A percentile compares a stretch with the other conserved stretches of the same genome.
Conservation (phyloP, 257 asterid genomes). For the Solanum dulcamara region DNA sequence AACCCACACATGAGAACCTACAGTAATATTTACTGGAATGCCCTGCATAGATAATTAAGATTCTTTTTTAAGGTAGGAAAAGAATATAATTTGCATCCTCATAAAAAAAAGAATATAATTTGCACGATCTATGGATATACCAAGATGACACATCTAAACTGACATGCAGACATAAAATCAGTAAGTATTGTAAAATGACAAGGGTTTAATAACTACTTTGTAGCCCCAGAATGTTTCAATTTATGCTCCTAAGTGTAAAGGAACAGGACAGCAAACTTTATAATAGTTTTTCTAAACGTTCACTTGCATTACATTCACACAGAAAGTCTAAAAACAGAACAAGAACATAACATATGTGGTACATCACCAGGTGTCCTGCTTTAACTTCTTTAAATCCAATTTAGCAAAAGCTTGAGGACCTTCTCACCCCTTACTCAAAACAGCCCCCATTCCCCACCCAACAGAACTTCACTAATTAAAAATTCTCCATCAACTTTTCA, state of each 20-base stretch:
- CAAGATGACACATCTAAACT: not conserved
- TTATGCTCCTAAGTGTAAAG: not conserved
- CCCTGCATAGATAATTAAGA: slow-evolving; percentile 50
- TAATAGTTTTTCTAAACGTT: not conserved
- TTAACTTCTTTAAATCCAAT: not conserved
- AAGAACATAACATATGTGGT: not conserved
- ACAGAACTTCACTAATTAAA: not conserved
- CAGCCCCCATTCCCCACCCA: not conserved
- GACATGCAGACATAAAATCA: not conserved
- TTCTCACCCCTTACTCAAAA: not conserved
- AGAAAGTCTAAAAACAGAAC: not conserved
- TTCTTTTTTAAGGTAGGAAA: not conserved
- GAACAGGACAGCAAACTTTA: not conserved
- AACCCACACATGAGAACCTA: slow-evolving; percentile 89
- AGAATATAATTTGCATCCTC: not conserved
- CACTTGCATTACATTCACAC: not conserved
- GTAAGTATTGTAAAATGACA: not conserved
- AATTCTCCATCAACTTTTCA: not conserved
- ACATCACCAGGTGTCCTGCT: not conserved
- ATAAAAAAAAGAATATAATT: not conserved
- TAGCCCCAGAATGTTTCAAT: not conserved
- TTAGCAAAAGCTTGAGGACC: not conserved
- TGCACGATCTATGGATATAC: not conserved
- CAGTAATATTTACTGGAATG: slow-evolving; percentile 67
- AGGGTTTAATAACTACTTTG: not conserved